Conservation (phyloP, 2,329 filamentous ascomycete species). For the Colletotrichum salicis region DNA sequence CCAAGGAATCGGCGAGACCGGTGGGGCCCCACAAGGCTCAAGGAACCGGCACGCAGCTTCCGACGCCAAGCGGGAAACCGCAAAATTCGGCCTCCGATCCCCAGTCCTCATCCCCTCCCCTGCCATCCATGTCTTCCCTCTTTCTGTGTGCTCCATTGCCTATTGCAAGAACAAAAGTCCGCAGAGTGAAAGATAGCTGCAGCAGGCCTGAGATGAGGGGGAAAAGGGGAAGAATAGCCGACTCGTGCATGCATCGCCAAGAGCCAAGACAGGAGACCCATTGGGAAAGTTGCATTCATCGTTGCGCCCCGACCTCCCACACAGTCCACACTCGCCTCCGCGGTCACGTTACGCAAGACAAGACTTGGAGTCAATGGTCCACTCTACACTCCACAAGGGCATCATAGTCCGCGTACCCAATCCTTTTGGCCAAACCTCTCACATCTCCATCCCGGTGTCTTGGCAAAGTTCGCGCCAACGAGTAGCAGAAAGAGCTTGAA, state of each 20-base stretch:
- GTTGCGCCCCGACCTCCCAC: not conserved
- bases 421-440: not conserved
- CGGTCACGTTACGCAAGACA: conserved; percentile 9
- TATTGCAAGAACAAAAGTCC: not conserved
- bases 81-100: conserved; percentile 5
- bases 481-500: conserved; percentile 27
- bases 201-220: not conserved
- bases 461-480: conserved; percentile 14
- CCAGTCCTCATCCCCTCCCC: not conserved
- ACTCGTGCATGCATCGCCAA: not conserved
- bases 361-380: not conserved
- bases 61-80: conserved; percentile 19
- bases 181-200: not conserved
- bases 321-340: not conserved
- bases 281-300: not conserved
- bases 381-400: not conserved
- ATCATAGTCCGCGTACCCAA: conserved; percentile 7
- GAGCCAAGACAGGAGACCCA: not conserved
- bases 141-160: not conserved
- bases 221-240: not conserved
- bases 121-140: not conserved
- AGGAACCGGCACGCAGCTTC: conserved; percentile 3
- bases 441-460: not conserved
- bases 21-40: not conserved
- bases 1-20: conserved; percentile 5